These are phyloP conservation scores for Claviceps fusiformis DNA, from an alignment of 2,329 filamentous ascomycete species.

Conservation along the genomic window DNA sequence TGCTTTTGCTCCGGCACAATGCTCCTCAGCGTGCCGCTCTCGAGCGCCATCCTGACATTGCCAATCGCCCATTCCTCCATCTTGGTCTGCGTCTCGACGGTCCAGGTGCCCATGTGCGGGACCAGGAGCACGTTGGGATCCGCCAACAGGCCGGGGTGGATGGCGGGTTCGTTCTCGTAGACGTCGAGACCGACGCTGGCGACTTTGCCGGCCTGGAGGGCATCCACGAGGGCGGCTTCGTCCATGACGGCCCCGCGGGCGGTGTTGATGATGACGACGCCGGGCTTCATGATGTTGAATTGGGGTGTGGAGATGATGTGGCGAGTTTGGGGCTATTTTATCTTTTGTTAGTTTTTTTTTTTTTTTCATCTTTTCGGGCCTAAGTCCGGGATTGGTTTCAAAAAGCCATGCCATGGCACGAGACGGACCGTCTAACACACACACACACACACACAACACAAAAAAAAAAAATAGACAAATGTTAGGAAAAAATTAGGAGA, in stretches of 20 bases:
- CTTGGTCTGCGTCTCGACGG: slow-evolving; percentile 47
- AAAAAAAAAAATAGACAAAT: not conserved
- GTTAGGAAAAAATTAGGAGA: too few species aligned
- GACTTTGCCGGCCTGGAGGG: slow-evolving; percentile 57
- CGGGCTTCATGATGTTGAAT: slow-evolving; percentile 65
- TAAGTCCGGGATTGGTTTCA: not conserved
- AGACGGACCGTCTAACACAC: not conserved
- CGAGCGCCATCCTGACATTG: slow-evolving; percentile 52
- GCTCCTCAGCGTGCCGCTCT: slow-evolving; percentile 48
- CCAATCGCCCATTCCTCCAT: slow-evolving; percentile 67
- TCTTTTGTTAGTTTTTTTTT: too few species aligned
- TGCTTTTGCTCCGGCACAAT: slow-evolving; percentile 57
- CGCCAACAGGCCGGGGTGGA: slow-evolving; percentile 57
- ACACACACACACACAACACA: too few species aligned
- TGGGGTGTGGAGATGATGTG: slow-evolving; percentile 62
- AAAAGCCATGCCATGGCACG: too few species aligned
- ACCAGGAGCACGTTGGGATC: slow-evolving; percentile 63
- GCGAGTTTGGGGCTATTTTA: slow-evolving; percentile 42
- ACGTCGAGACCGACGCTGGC: slow-evolving; percentile 64
- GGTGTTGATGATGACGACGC: slow-evolving; percentile 68
- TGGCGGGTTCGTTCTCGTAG: slow-evolving; percentile 65
- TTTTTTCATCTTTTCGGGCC: not conserved
- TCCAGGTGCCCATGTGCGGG: slow-evolving; percentile 81
- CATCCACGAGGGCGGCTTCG: slow-evolving; percentile 63
- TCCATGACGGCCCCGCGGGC: slow-evolving; percentile 73